Evolutionary conservation across 1,139 yeast species (phyloP), one percentile per base, ranked within the genome.

Genomic region (Eremothecium gossypii): DNA sequence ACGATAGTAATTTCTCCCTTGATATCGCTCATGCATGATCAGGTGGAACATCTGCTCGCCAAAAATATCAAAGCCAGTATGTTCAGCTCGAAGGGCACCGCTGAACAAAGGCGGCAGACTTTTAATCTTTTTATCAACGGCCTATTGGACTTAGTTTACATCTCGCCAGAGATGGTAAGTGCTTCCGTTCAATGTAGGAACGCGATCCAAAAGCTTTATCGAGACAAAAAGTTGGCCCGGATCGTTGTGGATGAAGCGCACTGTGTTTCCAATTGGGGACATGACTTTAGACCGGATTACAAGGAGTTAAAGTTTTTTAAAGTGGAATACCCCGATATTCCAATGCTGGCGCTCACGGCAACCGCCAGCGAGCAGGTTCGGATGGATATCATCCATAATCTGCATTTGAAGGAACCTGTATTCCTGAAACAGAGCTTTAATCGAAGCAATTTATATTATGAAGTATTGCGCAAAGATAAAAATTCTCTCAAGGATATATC

Each of bases 211-310:
- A 69, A 65, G 41, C 65, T 91, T 13, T 70, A 83, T 58, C 66
- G 69, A 2, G 71, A 70, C 32, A 67, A 71, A 5, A 67, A 69
- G 52, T 65, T 93, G 33, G 95, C 96, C 0, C 69, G 97, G 42
- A 75, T 93, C 29, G 96, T 93, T 8, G 87, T 93, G 38, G 99
- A 93, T 65, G 99, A 93, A 59, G 98, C 98, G 0, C 99, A 93
- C 65, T 93, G 99, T 71, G 94, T 93, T 44, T 85, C 96, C 46
- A 83, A 95, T 8, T 93, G 99, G 99, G 99, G 99, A 12, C 98
- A 93, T 63, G 98, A 93, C 64, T 93, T 93, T 61, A 71, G 99
- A 45, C 97, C 97, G 0, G 97, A 91, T 61, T 93, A 93, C 64
- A 85, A 87, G 55, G 83, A 80, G 27, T 69, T 93, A 61, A 79